These are phyloP conservation scores for Speleostelium caveatum DNA, from an alignment of 78 protist species.

Conservation along the genomic window DNA sequence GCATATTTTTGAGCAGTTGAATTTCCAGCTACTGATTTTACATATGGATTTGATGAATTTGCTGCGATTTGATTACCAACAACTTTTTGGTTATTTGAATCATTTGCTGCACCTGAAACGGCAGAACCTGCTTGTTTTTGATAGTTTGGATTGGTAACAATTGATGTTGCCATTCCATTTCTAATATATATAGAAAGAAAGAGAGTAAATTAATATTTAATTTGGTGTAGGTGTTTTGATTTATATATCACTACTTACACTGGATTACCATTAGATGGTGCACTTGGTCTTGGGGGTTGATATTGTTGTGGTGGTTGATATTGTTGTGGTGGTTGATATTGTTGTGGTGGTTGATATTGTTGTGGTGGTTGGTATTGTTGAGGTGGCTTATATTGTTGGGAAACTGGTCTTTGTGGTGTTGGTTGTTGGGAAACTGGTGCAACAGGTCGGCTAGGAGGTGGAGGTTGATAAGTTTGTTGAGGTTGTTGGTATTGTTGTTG, in stretches of 20 bases:
- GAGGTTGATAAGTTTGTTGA: constrained; percentile 1
- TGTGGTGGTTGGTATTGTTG: constrained; percentile 4
- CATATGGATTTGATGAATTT: constrained; percentile 18
- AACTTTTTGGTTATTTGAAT: constrained; percentile 15
- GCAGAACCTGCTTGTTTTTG: constrained; percentile 30
- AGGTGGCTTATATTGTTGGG: constrained; percentile 1
- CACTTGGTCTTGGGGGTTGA: constrained; percentile 15
- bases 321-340: constrained; percentile 41
- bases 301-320: constrained; percentile 1
- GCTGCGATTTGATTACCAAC: constrained; percentile 26
- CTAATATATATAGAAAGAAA: background rate
- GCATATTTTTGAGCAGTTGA: background rate
- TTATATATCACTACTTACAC: too few species aligned
- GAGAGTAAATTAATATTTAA: background rate
- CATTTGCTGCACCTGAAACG: constrained; percentile 4
- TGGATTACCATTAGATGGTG: constrained; percentile 17
- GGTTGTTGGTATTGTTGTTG: constrained; percentile 46
- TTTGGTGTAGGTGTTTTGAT: background rate
- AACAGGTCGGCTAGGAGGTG: constrained; percentile 14
- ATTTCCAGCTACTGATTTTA: constrained; percentile 6
- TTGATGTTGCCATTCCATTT: background rate
- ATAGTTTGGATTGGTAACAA: constrained; percentile 21
- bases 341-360: constrained; percentile 28
- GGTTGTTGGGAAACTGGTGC: constrained; percentile 9
- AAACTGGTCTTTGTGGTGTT: constrained; percentile 19